phyloP scores from a whole-genome alignment of 2,329 filamentous ascomycete species.

The Fusarium piperis region DNA sequence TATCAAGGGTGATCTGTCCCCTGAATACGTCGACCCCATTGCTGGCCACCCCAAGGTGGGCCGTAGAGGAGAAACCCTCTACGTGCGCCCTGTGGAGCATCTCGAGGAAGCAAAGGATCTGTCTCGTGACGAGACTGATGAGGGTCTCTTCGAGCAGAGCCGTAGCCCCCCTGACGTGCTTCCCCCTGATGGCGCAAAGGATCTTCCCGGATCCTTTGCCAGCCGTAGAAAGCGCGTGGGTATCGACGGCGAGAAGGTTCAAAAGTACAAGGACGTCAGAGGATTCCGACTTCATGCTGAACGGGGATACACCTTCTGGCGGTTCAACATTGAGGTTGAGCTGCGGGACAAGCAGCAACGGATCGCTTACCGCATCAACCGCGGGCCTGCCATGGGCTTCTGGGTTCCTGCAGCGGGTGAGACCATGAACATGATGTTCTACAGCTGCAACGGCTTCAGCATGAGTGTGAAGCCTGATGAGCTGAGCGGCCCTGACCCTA shows the following conservation, averaged over 20 bases:
- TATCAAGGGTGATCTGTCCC: slow-evolving; percentile 72
- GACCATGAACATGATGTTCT: slow-evolving; percentile 98
- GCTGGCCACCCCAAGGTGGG: slow-evolving; percentile 88
- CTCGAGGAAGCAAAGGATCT: slow-evolving; percentile 81
- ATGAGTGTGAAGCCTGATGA: slow-evolving; percentile 78
- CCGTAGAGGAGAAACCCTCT: slow-evolving; percentile 84
- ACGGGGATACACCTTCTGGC: slow-evolving; percentile 92
- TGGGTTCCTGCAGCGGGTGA: slow-evolving; percentile 89
- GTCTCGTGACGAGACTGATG: slow-evolving; percentile 80
- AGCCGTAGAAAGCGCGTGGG: slow-evolving; percentile 62
- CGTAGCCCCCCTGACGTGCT: slow-evolving; percentile 62
- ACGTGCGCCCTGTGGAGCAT: slow-evolving; percentile 89
- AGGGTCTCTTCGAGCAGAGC: slow-evolving; percentile 81
- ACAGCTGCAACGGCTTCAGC: slow-evolving; percentile 97
- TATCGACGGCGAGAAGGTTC: slow-evolving; percentile 81
- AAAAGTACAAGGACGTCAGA: slow-evolving; percentile 83
- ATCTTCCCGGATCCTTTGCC: slow-evolving; percentile 63
- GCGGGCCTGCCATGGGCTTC: slow-evolving; percentile 87
- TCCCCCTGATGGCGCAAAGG: slow-evolving; percentile 53
- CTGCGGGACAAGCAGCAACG: slow-evolving; percentile 80
- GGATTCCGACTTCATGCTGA: slow-evolving; percentile 87
- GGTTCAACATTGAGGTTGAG: slow-evolving; percentile 95
- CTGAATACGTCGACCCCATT: slow-evolving; percentile 89
- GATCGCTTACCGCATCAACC: slow-evolving; percentile 95
- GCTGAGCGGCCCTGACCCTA: slow-evolving; percentile 90